Evolutionary conservation across 768 basidiomycete species (phyloP).

Genomic region (Lactifluus rugatus): DNA sequence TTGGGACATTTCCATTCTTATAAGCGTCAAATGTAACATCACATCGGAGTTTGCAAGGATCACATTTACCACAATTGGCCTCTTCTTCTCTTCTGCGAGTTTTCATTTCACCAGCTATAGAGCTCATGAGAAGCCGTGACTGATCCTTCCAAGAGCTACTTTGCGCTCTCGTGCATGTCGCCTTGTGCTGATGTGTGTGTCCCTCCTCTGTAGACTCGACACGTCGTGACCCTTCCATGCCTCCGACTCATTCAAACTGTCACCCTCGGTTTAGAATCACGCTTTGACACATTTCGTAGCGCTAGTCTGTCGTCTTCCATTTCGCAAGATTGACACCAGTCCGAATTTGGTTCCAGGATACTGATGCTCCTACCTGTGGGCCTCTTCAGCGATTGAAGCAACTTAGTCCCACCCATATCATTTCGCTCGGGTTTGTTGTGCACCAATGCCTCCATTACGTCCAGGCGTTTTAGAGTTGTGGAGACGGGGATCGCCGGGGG

Average conservation of each 20-base stretch:
- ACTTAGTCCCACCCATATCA: background rate
- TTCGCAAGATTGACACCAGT: background rate
- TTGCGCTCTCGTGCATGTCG: background rate
- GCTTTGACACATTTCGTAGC: background rate
- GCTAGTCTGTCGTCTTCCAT: background rate
- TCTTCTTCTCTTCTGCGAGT: background rate
- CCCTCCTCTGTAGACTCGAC: background rate
- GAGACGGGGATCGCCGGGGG: background rate
- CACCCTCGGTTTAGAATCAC: background rate
- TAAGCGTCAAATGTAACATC: background rate
- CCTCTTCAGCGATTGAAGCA: background rate
- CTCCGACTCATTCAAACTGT: background rate
- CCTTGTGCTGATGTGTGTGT: background rate
- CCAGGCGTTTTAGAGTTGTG: background rate
- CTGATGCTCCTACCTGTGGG: background rate
- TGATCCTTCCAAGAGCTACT: background rate
- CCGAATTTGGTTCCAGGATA: background rate
- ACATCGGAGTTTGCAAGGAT: background rate
- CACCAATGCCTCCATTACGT: background rate
- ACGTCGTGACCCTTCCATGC: background rate
- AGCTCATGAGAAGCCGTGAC: background rate
- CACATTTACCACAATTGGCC: background rate
- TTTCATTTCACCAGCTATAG: background rate
- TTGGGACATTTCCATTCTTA: background rate
- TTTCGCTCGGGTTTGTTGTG: background rate